Base-by-base conservation (phyloP, 495 filamentous ascomycete species). In the Penicillium argentinense region DNA sequence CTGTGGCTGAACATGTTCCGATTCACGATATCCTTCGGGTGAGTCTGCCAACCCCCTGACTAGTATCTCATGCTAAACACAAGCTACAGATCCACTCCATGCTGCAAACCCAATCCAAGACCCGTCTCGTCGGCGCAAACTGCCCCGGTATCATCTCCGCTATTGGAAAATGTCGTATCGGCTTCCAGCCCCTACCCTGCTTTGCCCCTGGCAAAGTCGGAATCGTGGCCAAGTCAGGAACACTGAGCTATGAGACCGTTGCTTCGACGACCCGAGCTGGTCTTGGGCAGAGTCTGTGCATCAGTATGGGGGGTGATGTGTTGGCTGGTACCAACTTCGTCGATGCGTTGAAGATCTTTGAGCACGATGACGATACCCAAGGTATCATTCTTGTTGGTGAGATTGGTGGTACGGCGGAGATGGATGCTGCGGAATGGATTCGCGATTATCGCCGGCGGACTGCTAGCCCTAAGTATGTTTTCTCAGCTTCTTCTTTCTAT, bases 1-100 rank as follows among this genome's bases (percentile, higher is more conserved):
- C 89, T 8, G 91, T 96, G 30, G 91, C 91, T 1, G 91, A 96
- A 62, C 91, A 96, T 63, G 89, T 96, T 41, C 89, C 91, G 5
- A 63, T 95, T 26, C 88, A 95, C 68, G 88, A 95, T 57, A 85
- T 95, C 44, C 73, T 93, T 41, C 74, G 86, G 52, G 89, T 89
- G 72, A 51, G 79, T 55, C 22, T 9, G 6, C 26, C 12, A 25
- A n/a, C 9, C 9, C 9, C 24, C 11, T 28, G 9, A 21, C 8
- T 14, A 27, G 18, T 21, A n/a, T 30, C 18, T 18, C 38, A 39
- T 44, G 7, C 17, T 34, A 11, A 21, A 52, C 17, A 18, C 40
- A 11, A 25, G 32, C n/a, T 14, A n/a, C 38, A 85, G 81, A 82
- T 95, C 37, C 82, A 88, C 44, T 85, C 82, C 1, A 88, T 95